Base-by-base conservation (phyloP, 78 protist species). In the Chrysochromulina tobinii region DNA sequence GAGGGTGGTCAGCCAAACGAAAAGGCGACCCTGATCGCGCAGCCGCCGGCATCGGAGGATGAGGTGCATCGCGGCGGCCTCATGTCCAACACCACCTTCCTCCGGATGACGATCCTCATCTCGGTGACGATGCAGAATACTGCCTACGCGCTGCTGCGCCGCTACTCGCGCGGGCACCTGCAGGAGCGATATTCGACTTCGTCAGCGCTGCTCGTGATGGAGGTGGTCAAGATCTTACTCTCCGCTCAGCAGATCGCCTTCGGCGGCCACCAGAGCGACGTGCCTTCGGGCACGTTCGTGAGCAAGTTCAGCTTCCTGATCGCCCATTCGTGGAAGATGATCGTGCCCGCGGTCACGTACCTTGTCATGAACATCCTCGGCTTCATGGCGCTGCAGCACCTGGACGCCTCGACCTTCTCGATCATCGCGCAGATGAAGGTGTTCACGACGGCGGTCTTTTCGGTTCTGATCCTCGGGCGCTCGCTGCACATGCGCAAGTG, bases 291-390 rank as follows among this genome's bases (percentile, higher is more conserved):
- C 20, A 17, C 25, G 7, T 3, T 57, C 27, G 7, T 7, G 25
- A 12, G 58, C 2, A 75, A 75, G 83, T 75, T 50, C 57, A 5
- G 3, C 8, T 54, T 20, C 87, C 58, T 79, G 8, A 0, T 53
- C 25, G 1, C 4, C 50, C 58, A 50, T 48, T n/a, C 54, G 48
- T 0, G 7, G 20, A 79, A 21, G 23, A 79, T 79, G 87, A 15
- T 23, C 87, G 64, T 79, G 48, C 87, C 87, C 18, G 87, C 87
- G 20, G 61, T 23, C 20, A 54, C 54, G 48, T 79, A 54, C 61
- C 87, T 79, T 18, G 38, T 4, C 23, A 79, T 79, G 87, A 79
- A 79, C 48, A 54, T 79, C 64, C 87, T 79, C 57, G 59, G 64
- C 64, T 79, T 79, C 48, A 0, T 54, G 6, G 0, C 87, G 48